Conservation (phyloP, 495 filamentous ascomycete species). For the Apiosordaria backusii region DNA sequence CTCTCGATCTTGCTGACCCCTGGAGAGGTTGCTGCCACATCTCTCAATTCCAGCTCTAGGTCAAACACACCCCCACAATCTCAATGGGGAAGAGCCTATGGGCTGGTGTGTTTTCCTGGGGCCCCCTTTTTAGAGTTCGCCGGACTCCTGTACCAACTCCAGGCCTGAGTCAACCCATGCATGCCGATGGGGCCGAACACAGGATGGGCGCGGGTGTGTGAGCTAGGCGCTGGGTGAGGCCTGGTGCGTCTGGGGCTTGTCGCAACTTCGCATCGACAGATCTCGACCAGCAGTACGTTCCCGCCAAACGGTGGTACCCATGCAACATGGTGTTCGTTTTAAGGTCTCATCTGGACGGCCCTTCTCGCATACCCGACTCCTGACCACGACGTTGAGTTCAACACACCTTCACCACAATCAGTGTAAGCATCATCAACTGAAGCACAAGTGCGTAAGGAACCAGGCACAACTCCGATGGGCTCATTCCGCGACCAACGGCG, state of each 20-base stretch:
- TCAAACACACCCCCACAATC: neutral
- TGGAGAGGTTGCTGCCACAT: neutral
- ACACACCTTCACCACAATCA: neutral
- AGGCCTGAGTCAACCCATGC: slow-evolving; percentile 6
- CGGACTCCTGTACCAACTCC: slow-evolving; percentile 6
- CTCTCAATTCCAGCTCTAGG: neutral
- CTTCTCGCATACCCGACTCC: neutral
- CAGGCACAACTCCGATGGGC: slow-evolving; percentile 10
- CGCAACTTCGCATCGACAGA: neutral
- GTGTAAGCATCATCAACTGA: neutral
- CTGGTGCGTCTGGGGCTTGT: neutral
- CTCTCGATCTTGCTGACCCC: neutral
- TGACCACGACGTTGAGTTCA: neutral
- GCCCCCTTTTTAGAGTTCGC: neutral
- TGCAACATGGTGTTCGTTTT: neutral
- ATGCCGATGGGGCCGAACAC: neutral
- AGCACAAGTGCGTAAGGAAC: neutral
- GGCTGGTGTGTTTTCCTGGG: neutral
- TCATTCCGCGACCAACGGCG: neutral
- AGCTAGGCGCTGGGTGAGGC: neutral
- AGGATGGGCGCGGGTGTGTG: neutral
- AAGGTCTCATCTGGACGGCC: neutral
- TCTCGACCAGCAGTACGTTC: neutral
- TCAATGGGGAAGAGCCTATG: neutral
- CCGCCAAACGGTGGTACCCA: neutral